Base-by-base conservation (phyloP, 2,329 filamentous ascomycete species). In the Clonostachys solani region DNA sequence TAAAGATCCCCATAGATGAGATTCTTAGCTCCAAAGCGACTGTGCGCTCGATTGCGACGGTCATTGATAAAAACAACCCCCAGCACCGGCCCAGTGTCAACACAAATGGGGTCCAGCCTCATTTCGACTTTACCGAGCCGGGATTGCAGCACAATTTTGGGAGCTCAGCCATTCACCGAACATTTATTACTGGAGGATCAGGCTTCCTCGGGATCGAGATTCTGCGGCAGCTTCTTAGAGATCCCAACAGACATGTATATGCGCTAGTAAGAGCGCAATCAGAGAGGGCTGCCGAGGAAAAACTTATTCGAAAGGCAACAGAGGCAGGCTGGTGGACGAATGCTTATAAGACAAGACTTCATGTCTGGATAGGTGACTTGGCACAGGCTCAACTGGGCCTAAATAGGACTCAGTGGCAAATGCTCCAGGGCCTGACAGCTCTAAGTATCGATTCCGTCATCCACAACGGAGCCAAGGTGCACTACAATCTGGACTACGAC, bases 401-500 rank as follows among this genome's bases (percentile, higher is more conserved):
- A 3, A 40, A 35, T 5, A 13, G 81, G 12, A 68, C 70, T 2
- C 71, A 71, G 4, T 95, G 87, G 86, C 71, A 84, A 42, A 23
- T 23, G 23, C 7, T 23, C 9, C 23, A 23, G 23, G 49, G 60
- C 17, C 53, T 54, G 33, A 33, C 43, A 12, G 41, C 8, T 12
- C 72, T 82, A 5, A 74, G 83, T 37, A 84, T 85, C 1, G 87
- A 95, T 58, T 77, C 83, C 3, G 73, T 90, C 8, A 78, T 90
- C 36, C 86, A 96, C 72, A 96, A 96, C 60, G 92, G 89, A 41
- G 89, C 89, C n/a, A 72, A 76, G 36, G 83, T 88, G 9, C 86
- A 95, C 61, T 95, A 89, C 90, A 83, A 95, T 33, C 77, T 83
- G 55, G 83, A 80, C 7, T 96, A 95, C 64, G 77, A 81, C 10